Base-by-base conservation (phyloP, 352 stramenopile genomes). In the Phytopythium delawarense region DNA sequence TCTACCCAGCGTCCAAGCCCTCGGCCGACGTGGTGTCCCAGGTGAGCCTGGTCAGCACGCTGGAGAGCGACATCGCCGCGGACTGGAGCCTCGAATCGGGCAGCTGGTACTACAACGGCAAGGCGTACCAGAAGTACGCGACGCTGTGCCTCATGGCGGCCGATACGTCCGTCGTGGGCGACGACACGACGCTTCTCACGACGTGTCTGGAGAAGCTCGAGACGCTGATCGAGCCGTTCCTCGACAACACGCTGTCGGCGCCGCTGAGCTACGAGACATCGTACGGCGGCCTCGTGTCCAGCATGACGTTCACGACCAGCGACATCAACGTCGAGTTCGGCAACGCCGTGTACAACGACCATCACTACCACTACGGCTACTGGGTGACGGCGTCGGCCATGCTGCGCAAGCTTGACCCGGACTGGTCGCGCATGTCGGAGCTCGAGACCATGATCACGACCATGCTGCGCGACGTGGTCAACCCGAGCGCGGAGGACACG, bases 391-490 rank as follows among this genome's bases (percentile, higher is more conserved):
- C 63, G 0, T 70, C 72, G 0, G 76, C 76, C 18, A 83, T 86
- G 34, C 25, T 75, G 1, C 62, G 63, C 30, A 68, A 79, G 39
- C 59, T 82, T 1, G 66, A 81, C 34, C 74, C 74, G 15, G 71
- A 32, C 6, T 82, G 72, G 69, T n/a, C 46, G 0, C 48, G 30
- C 5, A 58, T 87, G 57, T 56, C 65, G 20, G 62, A 51, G 11
- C 55, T 81, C 2, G 79, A 75, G 11, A 72, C 78, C 49, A 66
- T 89, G 53, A 80, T 91, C 77, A 64, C 73, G 21, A 87, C 75
- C 65, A 37, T 93, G 72, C 60, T 93, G 13, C 81, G 84, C 23
- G 84, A 93, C 57, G 84, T 93, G 20, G 75, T 75, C 1, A 91
- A 90, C 59, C 78, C 84, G 7, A 89, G 81, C 56, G 2, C 55